Base-by-base conservation (phyloP, 2,329 filamentous ascomycete genomes). In the Ceratocystis colombiana region DNA sequence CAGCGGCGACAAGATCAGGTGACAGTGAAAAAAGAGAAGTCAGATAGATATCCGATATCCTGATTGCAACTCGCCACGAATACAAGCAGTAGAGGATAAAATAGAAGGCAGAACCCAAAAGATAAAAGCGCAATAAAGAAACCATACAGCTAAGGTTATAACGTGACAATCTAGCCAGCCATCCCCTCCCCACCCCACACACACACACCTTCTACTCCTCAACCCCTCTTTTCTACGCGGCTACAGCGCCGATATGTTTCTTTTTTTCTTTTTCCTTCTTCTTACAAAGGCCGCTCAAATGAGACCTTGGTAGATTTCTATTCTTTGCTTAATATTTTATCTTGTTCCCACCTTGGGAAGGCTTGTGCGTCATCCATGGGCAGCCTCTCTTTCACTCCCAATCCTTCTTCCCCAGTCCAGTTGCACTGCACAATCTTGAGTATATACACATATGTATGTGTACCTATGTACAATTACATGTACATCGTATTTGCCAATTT, bases 401-500 rank as follows among this genome's bases (percentile, higher is more conserved):
- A 20, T 12, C 28, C 50, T 55, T 20, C 50, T 55, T 10, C 33
- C 33, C 33, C 33, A 12, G 33, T 37, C 33, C 10, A 37, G 33
- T 37, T 37, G 33, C 33, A 37, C 55, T 61, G 20, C 33, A 61
- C 55, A 25, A 28, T 28, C 28, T n/a, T 61, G 20, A n/a, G 33
- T n/a, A n/a, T 20, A 53, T 53, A 12, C 22, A 61, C 33, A 17
- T 5, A 33, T 61, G 55, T 61, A 33, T 61, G 25, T 61, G 55
- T 61, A 33, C 30, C 20, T 61, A 25, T 61, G 55, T 61, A 53
- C 48, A 20, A n/a, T n/a, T 61, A 30, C 33, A 33, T 61, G 55
- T 61, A 15, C 33, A 30, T 33, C 33, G 33, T 37, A 37, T 37
- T 37, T 37, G 3, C 33, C 33, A 37, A 37, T 22, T 50, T 20